A percentile compares a stretch with the other conserved stretches of the same genome.
phyloP scores from a whole-genome alignment of 257 asterid species.

The Scutellaria barbata region DNA sequence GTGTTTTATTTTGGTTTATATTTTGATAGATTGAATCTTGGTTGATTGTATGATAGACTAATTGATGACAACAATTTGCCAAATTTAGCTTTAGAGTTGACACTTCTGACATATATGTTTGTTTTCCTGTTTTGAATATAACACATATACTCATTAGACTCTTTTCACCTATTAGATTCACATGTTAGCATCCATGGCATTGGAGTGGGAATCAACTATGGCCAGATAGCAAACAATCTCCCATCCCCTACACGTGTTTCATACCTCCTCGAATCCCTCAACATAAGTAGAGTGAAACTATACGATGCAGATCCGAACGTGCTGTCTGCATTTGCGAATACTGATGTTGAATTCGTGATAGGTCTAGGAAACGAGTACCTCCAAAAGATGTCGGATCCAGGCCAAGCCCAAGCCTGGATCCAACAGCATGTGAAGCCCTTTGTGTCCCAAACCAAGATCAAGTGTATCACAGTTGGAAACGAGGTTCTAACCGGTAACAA shows the following conservation, averaged over 20 bases:
- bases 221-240: constrained; percentile 89
- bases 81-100: no score
- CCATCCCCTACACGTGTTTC: constrained; percentile 80
- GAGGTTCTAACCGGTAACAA: constrained; percentile 78
- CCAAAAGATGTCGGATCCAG: constrained; percentile 63
- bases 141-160: not conserved
- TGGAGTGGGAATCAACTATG: constrained; percentile 94
- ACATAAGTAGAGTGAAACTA: constrained; percentile 76
- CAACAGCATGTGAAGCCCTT: constrained; percentile 75
- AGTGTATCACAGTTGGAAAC: constrained; percentile 78
- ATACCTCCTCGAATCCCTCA: constrained; percentile 67
- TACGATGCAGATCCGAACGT: constrained; percentile 89
- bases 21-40: not conserved
- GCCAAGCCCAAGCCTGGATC: constrained; percentile 82
- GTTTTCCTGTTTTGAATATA: no score
- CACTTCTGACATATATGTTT: no score
- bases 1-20: not conserved
- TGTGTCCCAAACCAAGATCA: constrained; percentile 66
- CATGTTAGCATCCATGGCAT: constrained; percentile 37
- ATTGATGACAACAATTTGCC: constrained; percentile 12
- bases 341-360: constrained; percentile 73
- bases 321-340: constrained; percentile 66
- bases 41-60: not conserved
- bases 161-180: constrained; percentile 44
- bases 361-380: constrained; percentile 85